Evolutionary conservation across 1,139 yeast genomes (phyloP).

Genomic region (Eremothecium cymbalariae): DNA sequence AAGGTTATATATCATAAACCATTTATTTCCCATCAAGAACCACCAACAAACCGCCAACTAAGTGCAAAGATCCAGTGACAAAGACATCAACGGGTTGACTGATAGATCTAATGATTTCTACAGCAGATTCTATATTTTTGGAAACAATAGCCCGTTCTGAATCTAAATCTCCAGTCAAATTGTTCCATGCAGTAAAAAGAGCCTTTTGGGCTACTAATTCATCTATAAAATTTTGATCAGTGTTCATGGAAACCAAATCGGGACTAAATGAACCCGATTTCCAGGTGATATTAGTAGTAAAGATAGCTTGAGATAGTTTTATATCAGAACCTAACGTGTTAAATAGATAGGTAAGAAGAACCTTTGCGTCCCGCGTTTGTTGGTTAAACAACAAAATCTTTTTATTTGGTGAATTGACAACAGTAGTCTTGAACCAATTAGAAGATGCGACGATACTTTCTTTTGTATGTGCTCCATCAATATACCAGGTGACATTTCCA

Average conservation of each 20-base stretch:
- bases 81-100: slow-evolving; percentile 53
- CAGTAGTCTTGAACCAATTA: slow-evolving; percentile 58
- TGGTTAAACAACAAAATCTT: slow-evolving; percentile 75
- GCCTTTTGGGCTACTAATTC: slow-evolving; percentile 71
- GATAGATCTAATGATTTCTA: slow-evolving; percentile 42
- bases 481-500: slow-evolving; percentile 57
- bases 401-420: slow-evolving; percentile 19
- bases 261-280: slow-evolving; percentile 69
- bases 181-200: slow-evolving; percentile 61
- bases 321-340: slow-evolving; percentile 35
- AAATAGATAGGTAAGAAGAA: slow-evolving; percentile 49
- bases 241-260: slow-evolving; percentile 79
- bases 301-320: slow-evolving; percentile 65
- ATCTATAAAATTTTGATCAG: slow-evolving; percentile 68
- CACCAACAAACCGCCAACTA: slow-evolving; percentile 88
- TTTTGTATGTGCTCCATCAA: slow-evolving; percentile 94
- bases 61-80: slow-evolving; percentile 88
- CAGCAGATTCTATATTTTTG: slow-evolving; percentile 73
- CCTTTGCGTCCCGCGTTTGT: slow-evolving; percentile 80
- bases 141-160: slow-evolving; percentile 50
- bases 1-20: slow-evolving; percentile 3
- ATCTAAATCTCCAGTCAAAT: slow-evolving; percentile 37
- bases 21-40: slow-evolving; percentile 48
- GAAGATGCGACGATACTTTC: slow-evolving; percentile 80
- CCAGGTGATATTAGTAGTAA: slow-evolving; percentile 92